phyloP scores from a whole-genome alignment of 2,329 filamentous ascomycete species.

The Sarocladium oryzae region DNA sequence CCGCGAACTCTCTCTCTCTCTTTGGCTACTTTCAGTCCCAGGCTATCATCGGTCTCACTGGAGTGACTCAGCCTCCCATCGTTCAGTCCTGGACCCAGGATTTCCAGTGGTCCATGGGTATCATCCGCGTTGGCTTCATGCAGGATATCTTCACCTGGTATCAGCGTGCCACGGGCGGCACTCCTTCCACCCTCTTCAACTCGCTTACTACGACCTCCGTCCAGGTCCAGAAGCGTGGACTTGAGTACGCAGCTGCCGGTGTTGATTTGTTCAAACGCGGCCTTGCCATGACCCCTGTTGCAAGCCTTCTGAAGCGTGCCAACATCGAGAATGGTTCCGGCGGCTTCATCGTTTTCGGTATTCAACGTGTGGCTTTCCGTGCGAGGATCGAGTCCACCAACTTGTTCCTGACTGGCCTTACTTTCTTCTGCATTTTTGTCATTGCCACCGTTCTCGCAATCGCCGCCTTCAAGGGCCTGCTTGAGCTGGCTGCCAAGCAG shows the following conservation, averaged over 20 bases:
- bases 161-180: slow-evolving; percentile 85
- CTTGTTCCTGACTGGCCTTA: slow-evolving; percentile 84
- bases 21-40: slow-evolving; percentile 94
- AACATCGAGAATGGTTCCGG: slow-evolving; percentile 49
- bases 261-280: slow-evolving; percentile 48
- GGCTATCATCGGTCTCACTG: slow-evolving; percentile 81
- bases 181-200: slow-evolving; percentile 70
- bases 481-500: slow-evolving; percentile 67
- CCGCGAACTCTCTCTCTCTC: slow-evolving; percentile 87
- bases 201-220: slow-evolving; percentile 70
- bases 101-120: slow-evolving; percentile 97
- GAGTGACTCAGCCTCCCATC: slow-evolving; percentile 76
- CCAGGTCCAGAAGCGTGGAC: slow-evolving; percentile 64
- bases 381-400: slow-evolving; percentile 83
- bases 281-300: slow-evolving; percentile 41
- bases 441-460: slow-evolving; percentile 67
- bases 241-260: slow-evolving; percentile 31
- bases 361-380: slow-evolving; percentile 82
- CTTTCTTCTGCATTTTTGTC: slow-evolving; percentile 84
- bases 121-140: slow-evolving; percentile 81
- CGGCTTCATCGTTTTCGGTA: slow-evolving; percentile 65
- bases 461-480: slow-evolving; percentile 70
- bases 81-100: slow-evolving; percentile 93
- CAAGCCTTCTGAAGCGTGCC: slow-evolving; percentile 44
- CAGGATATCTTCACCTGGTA: slow-evolving; percentile 93